Evolutionary conservation across 1,139 yeast species (phyloP).

Genomic region (Pichia sp.): DNA sequence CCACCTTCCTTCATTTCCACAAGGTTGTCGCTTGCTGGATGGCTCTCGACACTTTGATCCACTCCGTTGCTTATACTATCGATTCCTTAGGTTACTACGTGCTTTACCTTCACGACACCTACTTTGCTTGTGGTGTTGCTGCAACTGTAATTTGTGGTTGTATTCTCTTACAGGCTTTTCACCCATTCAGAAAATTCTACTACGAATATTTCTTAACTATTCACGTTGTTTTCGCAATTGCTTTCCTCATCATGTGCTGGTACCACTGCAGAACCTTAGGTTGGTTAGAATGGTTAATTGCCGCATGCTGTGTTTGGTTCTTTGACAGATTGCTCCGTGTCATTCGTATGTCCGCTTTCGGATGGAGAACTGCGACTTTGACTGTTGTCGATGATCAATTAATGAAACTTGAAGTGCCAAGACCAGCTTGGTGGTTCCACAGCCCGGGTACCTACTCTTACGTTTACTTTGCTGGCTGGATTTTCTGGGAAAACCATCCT

Average conservation of each 20-base stretch:
- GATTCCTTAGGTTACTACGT: slow-evolving; percentile 11
- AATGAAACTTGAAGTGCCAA: slow-evolving; percentile 39
- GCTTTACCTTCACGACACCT: slow-evolving; percentile 30
- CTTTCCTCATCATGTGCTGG: slow-evolving; percentile 39
- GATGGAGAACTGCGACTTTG: slow-evolving; percentile 32
- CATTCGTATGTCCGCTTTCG: slow-evolving; percentile 36
- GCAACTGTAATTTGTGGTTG: slow-evolving; percentile 38
- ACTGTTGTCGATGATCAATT: slow-evolving; percentile 34
- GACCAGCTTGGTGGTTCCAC: slow-evolving; percentile 38
- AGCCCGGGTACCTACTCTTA: slow-evolving; percentile 45
- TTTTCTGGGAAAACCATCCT: slow-evolving; percentile 39
- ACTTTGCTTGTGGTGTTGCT: slow-evolving; percentile 37
- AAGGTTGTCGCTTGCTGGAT: slow-evolving; percentile 8
- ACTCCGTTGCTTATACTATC: slow-evolving; percentile 5
- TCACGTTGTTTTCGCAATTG: slow-evolving; percentile 37
- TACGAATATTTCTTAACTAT: slow-evolving; percentile 42
- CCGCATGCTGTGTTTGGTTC: slow-evolving; percentile 37
- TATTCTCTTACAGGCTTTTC: slow-evolving; percentile 43
- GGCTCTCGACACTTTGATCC: slow-evolving; percentile 4
- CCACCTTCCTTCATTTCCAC: slow-evolving; percentile 4
- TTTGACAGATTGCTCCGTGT: slow-evolving; percentile 39
- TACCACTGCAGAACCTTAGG: slow-evolving; percentile 39
- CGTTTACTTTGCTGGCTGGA: slow-evolving; percentile 29
- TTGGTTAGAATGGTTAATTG: slow-evolving; percentile 44
- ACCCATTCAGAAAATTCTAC: slow-evolving; percentile 42